Base-by-base conservation (phyloP, 768 basidiomycete genomes). In the Kockovaella imperatae region DNA sequence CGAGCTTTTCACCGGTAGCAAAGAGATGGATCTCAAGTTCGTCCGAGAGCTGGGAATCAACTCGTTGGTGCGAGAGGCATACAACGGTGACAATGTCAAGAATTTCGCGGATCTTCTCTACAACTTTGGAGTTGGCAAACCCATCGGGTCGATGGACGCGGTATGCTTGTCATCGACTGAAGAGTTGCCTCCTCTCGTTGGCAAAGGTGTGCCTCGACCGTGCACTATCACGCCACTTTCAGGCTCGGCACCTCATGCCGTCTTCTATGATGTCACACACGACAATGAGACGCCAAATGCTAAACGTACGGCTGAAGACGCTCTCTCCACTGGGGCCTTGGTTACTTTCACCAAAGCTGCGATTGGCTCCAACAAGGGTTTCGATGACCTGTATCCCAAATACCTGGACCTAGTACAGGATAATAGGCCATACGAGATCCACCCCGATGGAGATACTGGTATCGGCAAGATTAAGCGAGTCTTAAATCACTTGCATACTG, bases 351-450 rank as follows among this genome's bases (percentile, higher is more conserved):
- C 85, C 29, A 81, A 80, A 60, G 86, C 81, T 20, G 95, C 86
- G 3, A 79, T 87, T 47, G 95, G 90, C 2, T 90, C 87, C 14
- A 89, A 90, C 57, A 95, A 96, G 71, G 95, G 93, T 17, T 95
- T 93, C 64, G 95, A 99, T 60, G 95, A 99, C 58, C 72, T 99
- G 18, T 96, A 97, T 66, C 93, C 93, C 3, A 93, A 89, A 68
- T 72, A 93, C n/a, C 72, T 99, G 29, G 80, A 95, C 66, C 75
- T 99, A 41, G 95, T 97, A 8, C 75, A 74, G 13, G 95, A 99
- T 69, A 82, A 79, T 62, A 77, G 89, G 53, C 69, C 70, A 54
- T 99, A 99, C 62, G 83, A 86, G 56, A 47, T 54, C 10, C 35
- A 51, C 24, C 48, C 47, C 6, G 42, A 49, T 6, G 80, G 80